phyloP scores from a whole-genome alignment of 768 basidiomycete genomes.

The Lepiota venenata region DNA sequence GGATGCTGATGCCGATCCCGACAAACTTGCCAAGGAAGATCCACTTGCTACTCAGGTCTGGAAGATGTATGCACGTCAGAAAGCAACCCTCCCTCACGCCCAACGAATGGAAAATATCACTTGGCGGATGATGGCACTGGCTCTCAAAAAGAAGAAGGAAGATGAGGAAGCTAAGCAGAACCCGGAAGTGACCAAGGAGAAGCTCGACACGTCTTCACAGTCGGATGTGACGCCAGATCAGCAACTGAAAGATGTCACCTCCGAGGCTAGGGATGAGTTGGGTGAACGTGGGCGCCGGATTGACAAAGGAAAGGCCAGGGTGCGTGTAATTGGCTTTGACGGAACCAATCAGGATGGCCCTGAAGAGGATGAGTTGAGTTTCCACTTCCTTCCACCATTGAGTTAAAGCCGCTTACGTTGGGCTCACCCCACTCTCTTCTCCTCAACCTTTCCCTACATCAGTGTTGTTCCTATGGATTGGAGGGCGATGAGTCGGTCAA shows the following conservation, averaged over 20 bases:
- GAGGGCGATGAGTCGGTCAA: slow-evolving; percentile 87
- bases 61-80: slow-evolving; percentile 93
- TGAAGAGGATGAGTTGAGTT: slow-evolving; percentile 73
- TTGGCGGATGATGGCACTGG: slow-evolving; percentile 98
- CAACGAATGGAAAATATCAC: slow-evolving; percentile 98
- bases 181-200: slow-evolving; percentile 11
- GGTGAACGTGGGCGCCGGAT: slow-evolving; percentile 67
- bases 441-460: slow-evolving; percentile 3
- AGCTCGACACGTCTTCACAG: slow-evolving; percentile 11
- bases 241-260: slow-evolving; percentile 18
- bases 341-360: slow-evolving; percentile 66
- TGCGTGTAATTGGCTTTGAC: slow-evolving; percentile 81
- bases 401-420: slow-evolving; percentile 11
- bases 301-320: slow-evolving; percentile 77
- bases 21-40: slow-evolving; percentile 74
- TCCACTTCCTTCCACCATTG: slow-evolving; percentile 8
- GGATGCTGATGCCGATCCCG: slow-evolving; percentile 52
- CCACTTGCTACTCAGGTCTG: slow-evolving; percentile 95
- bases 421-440: background rate
- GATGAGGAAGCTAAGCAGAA: slow-evolving; percentile 45
- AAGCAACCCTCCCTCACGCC: slow-evolving; percentile 85
- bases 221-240: slow-evolving; percentile 17
- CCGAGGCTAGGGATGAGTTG: slow-evolving; percentile 20
- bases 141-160: slow-evolving; percentile 84
- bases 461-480: slow-evolving; percentile 84